phyloP scores from a whole-genome alignment of 2,329 filamentous ascomycete species.

The Fonsecaea pedrosoi region DNA sequence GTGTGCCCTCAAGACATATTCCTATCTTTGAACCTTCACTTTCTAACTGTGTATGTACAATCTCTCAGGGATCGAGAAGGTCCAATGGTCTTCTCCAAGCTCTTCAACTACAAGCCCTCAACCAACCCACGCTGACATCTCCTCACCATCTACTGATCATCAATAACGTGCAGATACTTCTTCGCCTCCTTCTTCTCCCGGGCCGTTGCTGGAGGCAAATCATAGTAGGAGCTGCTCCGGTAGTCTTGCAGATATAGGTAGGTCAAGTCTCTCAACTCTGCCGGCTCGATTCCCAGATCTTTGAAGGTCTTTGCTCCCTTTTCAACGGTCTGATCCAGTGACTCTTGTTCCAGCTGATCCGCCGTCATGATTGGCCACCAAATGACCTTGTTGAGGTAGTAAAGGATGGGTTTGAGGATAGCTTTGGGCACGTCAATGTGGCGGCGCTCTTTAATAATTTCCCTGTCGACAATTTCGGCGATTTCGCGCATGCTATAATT shows the following conservation, averaged over 20 bases:
- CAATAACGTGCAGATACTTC: conserved; percentile 94
- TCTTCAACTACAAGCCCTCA: background rate
- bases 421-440: conserved; percentile 90
- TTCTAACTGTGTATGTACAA: conserved; percentile 12
- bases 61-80: background rate
- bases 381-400: conserved; percentile 77
- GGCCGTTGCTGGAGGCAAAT: conserved; percentile 92
- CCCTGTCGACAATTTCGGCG: conserved; percentile 82
- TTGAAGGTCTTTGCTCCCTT: conserved; percentile 91
- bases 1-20: background rate
- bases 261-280: conserved; percentile 82
- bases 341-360: conserved; percentile 90
- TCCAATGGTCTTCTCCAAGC: background rate
- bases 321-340: conserved; percentile 91
- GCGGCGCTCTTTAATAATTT: conserved; percentile 87
- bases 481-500: conserved; percentile 91
- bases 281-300: conserved; percentile 88
- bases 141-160: conserved; percentile 68
- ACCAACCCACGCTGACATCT: background rate
- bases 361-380: conserved; percentile 85
- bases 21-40: background rate
- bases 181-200: conserved; percentile 93
- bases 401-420: conserved; percentile 76
- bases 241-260: conserved; percentile 96
- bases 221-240: conserved; percentile 86